Evolutionary conservation across 2,329 filamentous ascomycete genomes (phyloP).

Genomic region (Albophoma yamanashiensis): DNA sequence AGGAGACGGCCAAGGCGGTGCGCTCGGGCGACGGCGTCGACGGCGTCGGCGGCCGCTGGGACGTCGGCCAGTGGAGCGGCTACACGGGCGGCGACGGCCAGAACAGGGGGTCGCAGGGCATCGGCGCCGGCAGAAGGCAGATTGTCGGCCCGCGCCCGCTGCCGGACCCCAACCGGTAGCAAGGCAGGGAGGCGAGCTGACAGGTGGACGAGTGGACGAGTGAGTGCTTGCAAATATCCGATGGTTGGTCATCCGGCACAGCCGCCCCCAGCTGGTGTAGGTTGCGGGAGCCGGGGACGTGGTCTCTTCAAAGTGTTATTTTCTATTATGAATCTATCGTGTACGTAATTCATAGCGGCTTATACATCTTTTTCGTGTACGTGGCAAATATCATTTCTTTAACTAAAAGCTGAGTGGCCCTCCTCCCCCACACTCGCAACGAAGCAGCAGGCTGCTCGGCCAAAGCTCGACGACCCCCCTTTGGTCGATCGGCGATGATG

Average conservation of each 20-base stretch:
- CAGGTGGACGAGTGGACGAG: not conserved
- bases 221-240: not conserved
- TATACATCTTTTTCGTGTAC: not conserved
- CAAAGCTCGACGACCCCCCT: too few species aligned
- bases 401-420: not conserved
- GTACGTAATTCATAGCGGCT: not conserved
- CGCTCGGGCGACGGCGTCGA: constrained; percentile 41
- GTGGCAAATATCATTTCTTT: not conserved
- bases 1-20: constrained; percentile 46
- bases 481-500: not conserved
- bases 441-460: not conserved
- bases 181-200: not conserved
- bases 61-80: constrained; percentile 65
- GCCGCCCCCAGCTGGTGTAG: not conserved
- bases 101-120: constrained; percentile 55
- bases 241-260: not conserved
- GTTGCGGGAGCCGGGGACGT: not conserved
- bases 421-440: not conserved
- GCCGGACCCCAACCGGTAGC: constrained; percentile 28
- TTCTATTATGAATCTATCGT: not conserved
- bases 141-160: constrained; percentile 70
- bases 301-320: not conserved
- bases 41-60: constrained; percentile 61
- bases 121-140: constrained; percentile 61
- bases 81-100: constrained; percentile 67